These are phyloP conservation scores for Rhizopus microsporus DNA, from an alignment of 371 early-diverging fungal species.

Conservation along the genomic window DNA sequence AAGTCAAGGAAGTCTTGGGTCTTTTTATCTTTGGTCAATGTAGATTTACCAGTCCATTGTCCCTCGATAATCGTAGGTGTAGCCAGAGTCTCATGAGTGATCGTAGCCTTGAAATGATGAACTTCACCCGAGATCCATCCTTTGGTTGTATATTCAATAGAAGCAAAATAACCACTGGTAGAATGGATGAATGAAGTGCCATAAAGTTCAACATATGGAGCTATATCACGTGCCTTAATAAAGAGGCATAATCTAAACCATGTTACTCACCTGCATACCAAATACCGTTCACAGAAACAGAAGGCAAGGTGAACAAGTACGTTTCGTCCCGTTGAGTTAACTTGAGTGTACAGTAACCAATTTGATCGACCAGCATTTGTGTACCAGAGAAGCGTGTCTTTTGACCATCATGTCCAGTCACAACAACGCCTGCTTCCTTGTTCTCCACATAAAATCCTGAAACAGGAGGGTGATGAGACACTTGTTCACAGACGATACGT, in stretches of 20 bases:
- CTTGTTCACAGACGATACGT: slow-evolving; percentile 72
- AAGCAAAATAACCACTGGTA: slow-evolving; percentile 61
- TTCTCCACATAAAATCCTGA: slow-evolving; percentile 73
- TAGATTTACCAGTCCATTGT: slow-evolving; percentile 69
- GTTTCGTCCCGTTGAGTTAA: slow-evolving; percentile 60
- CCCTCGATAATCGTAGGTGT: slow-evolving; percentile 57
- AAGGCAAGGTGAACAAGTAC: slow-evolving; percentile 76
- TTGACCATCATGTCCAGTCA: slow-evolving; percentile 80
- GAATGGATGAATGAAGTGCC: slow-evolving; percentile 72
- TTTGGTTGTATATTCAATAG: slow-evolving; percentile 74
- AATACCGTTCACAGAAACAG: slow-evolving; percentile 77
- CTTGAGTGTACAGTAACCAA: slow-evolving; percentile 69
- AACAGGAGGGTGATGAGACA: slow-evolving; percentile 81
- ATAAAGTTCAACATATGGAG: slow-evolving; percentile 78
- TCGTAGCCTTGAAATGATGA: slow-evolving; percentile 74
- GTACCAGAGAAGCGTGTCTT: slow-evolving; percentile 80
- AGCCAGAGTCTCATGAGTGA: slow-evolving; percentile 41
- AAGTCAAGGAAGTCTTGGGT: slow-evolving; percentile 64
- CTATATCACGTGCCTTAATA: slow-evolving; percentile 26
- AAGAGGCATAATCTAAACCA: background rate
- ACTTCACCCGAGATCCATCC: slow-evolving; percentile 83
- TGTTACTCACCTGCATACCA: slow-evolving; percentile 73
- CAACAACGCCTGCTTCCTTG: slow-evolving; percentile 65
- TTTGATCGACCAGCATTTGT: slow-evolving; percentile 77
- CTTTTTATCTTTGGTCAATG: slow-evolving; percentile 48